Conservation (phyloP, 202 grass and related monocot genomes). For the Zoysia matrella region DNA sequence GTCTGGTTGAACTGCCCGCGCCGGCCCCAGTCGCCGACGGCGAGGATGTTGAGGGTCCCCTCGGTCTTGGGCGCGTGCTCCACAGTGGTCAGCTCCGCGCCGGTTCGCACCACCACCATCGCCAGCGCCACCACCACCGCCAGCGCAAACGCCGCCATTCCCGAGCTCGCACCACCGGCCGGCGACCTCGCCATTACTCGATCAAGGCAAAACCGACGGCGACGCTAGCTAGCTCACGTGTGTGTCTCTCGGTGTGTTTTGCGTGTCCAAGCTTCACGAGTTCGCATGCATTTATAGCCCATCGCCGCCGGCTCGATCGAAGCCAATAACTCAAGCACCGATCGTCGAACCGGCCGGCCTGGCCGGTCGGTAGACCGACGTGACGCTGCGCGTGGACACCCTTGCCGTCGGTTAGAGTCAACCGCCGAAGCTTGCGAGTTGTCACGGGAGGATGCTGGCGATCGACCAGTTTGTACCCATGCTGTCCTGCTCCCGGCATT, state of each 20-base stretch:
- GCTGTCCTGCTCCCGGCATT: not conserved
- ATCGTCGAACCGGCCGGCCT: no score
- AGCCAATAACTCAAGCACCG: no score
- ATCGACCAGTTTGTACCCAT: not conserved
- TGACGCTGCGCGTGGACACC: no score
- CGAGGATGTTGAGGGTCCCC: constrained; percentile 63
- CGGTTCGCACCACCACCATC: not conserved
- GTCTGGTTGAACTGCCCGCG: constrained; percentile 46
- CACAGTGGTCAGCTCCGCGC: constrained; percentile 53
- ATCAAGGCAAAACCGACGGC: not conserved
- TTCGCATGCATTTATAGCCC: constrained; percentile 12
- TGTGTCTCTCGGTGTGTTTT: not conserved
- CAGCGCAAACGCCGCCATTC: not conserved
- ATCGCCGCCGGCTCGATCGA: no score
- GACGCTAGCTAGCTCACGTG: not conserved
- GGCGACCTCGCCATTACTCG: not conserved
- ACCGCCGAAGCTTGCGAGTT: not conserved
- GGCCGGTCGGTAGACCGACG: no score
- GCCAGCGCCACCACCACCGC: not conserved
- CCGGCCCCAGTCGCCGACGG: constrained; percentile 86
- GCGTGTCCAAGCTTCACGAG: not conserved
- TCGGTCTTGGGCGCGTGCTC: constrained; percentile 63
- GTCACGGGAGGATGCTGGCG: not conserved
- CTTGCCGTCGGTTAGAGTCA: not conserved
- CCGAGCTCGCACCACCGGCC: not conserved